Base-by-base conservation (phyloP, 768 basidiomycete species). In the Trametes meyenii region DNA sequence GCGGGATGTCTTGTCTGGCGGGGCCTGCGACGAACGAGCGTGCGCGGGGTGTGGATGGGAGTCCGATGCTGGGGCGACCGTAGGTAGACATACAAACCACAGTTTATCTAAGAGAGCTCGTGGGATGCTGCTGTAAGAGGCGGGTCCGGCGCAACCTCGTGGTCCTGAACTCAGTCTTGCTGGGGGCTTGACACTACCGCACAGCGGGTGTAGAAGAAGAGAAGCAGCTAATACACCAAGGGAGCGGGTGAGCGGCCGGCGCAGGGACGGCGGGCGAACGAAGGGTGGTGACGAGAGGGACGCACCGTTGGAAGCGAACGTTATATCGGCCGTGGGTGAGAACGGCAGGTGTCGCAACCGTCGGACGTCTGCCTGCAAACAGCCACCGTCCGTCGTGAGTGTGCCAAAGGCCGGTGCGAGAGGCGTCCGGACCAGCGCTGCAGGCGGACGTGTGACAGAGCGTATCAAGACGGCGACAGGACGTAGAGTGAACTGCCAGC, bases 11-110 rank as follows among this genome's bases (percentile, higher is more conserved):
- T 55, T 57, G 52, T 49, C 59, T 58, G 24, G 58, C 36, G 29
- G 58, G 58, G 26, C 60, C 48, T 35, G 55, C 50, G 23, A 46
- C 46, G 35, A 66, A 55, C 7, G 72, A 68, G 38, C 73, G 72
- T 1, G 78, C 75, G 58, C 77, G 79, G 51, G 79, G 79, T 53
- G 66, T 76, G 44, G 74, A 70, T 43, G 80, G 80, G 38, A 81
- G 72, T 42, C 80, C 79, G 21, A 67, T 66, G 55, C 54, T 67
- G 51, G 70, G 64, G 17, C 70, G 67, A 33, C 60, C 52, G 3
- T 67, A 61, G 49, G 63, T 64, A 29, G 68, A 66, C 70, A 71
- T 71, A 50, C 45, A 58, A 57, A 59, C 45, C 38, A 33, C 62
- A 39, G 23, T 46, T 19, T 14, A 26, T 36, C 3, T 12, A 44